phyloP scores from a whole-genome alignment of 306 rosid species.

The Prunus padus region DNA sequence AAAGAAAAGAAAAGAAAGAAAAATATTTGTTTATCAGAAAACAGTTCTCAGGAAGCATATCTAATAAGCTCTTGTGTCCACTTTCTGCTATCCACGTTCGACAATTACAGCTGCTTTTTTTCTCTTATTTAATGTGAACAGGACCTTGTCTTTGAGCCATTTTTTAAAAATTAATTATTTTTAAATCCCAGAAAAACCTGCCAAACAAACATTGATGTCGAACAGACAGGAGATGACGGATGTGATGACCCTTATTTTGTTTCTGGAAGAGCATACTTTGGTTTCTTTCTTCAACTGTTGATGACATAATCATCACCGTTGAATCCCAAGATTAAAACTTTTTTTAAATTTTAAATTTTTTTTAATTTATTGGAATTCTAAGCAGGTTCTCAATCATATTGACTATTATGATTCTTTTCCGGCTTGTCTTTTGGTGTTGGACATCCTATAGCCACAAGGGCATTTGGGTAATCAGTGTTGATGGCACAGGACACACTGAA shows the following conservation, averaged over 20 bases:
- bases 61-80: too few relatives aligned
- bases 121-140: conserved; percentile 20
- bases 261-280: conserved; percentile 23
- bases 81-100: conserved; percentile 3
- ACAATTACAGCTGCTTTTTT: conserved; percentile 20
- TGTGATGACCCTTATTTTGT: background rate
- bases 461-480: conserved; percentile 17
- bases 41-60: background rate
- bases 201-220: conserved; percentile 21
- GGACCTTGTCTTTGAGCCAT: conserved; percentile 8
- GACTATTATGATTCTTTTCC: conserved; percentile 12
- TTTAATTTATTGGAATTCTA: conserved; percentile 7
- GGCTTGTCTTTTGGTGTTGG: conserved; percentile 9
- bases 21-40: too few relatives aligned
- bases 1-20: too few relatives aligned
- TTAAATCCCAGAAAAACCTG: conserved; percentile 5
- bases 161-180: background rate
- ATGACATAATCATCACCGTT: background rate
- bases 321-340: background rate
- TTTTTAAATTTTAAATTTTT: too few relatives aligned
- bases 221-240: background rate
- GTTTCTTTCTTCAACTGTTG: conserved; percentile 10
- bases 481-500: conserved; percentile 5
- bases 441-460: background rate
- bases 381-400: conserved; percentile 21